A percentile compares a stretch with the other conserved stretches of the same genome.
Conservation (phyloP, 1,139 yeast species). For the Candida glucosophila region DNA sequence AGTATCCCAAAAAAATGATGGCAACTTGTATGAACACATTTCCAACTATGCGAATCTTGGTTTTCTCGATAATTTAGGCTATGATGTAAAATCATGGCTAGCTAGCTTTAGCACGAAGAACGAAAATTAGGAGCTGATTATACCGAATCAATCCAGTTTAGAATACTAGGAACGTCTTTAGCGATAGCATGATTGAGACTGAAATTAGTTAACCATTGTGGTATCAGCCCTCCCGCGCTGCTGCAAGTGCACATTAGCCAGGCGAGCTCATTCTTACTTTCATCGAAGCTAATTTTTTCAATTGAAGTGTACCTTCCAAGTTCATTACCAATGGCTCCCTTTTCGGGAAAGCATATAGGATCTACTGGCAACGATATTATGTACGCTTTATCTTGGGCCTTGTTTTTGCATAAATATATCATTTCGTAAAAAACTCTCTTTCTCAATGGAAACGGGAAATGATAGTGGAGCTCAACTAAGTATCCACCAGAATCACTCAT, state of each 20-base stretch:
- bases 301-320: constrained; percentile 49
- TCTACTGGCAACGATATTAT: constrained; percentile 46
- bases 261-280: constrained; percentile 27
- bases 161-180: constrained; percentile 58
- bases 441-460: constrained; percentile 40
- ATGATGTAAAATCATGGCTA: constrained; percentile 37
- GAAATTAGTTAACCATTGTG: constrained; percentile 52
- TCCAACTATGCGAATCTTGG: constrained; percentile 24
- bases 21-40: constrained; percentile 4
- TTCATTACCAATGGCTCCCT: constrained; percentile 13
- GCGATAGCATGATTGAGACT: constrained; percentile 51
- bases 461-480: constrained; percentile 29
- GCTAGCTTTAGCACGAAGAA: constrained; percentile 17
- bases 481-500: constrained; percentile 8
- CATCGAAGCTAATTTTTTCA: constrained; percentile 40
- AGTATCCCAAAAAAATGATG: constrained; percentile 2
- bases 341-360: constrained; percentile 8
- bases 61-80: constrained; percentile 36
- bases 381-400: constrained; percentile 26
- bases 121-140: constrained; percentile 11
- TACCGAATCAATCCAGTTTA: constrained; percentile 31
- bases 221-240: constrained; percentile 60
- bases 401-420: constrained; percentile 34
- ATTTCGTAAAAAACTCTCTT: constrained; percentile 53
- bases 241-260: constrained; percentile 65